Percentiles rank a stretch among this genome's conserved stretches.
Evolutionary conservation across 306 rosid species (phyloP).

Genomic region (Quercus alba): DNA sequence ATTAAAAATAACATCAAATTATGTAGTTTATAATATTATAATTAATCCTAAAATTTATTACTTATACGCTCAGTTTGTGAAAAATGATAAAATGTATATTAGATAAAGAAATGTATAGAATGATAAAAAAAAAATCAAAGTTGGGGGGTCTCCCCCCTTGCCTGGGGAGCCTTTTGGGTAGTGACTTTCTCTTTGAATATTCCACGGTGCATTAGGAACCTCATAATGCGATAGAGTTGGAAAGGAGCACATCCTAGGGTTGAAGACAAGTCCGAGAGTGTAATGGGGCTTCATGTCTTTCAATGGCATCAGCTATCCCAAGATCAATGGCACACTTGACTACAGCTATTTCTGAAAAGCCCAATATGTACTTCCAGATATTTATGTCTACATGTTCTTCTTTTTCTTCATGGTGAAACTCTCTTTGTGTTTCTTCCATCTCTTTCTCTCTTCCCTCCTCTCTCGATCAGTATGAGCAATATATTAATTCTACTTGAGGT

Average conservation of each 20-base stretch:
- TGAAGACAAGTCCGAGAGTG: conserved; percentile 46
- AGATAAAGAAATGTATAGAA: no score
- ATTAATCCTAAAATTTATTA: no score
- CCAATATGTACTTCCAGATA: conserved; percentile 47
- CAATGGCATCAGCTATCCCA: conserved; percentile 60
- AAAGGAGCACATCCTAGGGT: conserved; percentile 30
- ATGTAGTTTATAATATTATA: no score
- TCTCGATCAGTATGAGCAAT: background rate
- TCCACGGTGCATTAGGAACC: conserved; percentile 40
- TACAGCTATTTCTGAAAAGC: conserved; percentile 54
- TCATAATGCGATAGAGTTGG: conserved; percentile 35
- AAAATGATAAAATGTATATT: no score
- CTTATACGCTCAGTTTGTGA: no score
- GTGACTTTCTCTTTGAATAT: conserved; percentile 35
- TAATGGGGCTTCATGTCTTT: conserved; percentile 43
- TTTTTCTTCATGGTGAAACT: conserved; percentile 13
- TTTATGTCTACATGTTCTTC: conserved; percentile 31
- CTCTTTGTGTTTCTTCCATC: conserved; percentile 18
- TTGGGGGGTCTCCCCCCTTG: no score
- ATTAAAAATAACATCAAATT: no score
- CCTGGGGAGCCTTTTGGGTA: background rate
- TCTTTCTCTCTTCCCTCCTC: background rate
- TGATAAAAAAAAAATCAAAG: no score
- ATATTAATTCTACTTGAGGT: background rate
- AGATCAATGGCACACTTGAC: conserved; percentile 69